Evolutionary conservation across 83 land plant genomes (phyloP), one percentile per base, ranked within the genome.

Genomic region (Picea abies): DNA sequence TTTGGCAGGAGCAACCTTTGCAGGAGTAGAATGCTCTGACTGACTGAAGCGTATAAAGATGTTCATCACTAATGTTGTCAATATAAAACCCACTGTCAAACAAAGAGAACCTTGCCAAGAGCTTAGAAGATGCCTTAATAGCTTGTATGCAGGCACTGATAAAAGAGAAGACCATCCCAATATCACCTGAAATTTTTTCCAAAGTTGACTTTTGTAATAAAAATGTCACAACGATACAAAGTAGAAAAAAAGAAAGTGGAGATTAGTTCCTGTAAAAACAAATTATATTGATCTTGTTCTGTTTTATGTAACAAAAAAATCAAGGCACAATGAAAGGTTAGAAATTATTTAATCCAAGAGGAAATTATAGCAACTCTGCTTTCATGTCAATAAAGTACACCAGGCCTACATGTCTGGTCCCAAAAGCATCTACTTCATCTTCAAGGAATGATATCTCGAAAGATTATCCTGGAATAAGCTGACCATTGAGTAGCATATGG

Each of bases 1-100:
- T 80, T 84, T 86, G 62, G 83, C 23, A 15, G 87, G 91, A 15
- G 84, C 85, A 22, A 85, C 83, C 84, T 84, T 91, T 66, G 90
- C 89, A n/a, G 92, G 87, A 3, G 88, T 89, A 8, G 96, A 94
- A 23, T 89, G 92, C 83, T 94, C 96, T 3, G 96, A 81, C 84
- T 94, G 94, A 5, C 91, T 87, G 85, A 85, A 90, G 15, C 66
- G 56, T 47, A 91, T 89, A 81, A 89, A 87, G 60, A 90, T 78
- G 14, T 93, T 94, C 92, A 95, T 90, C 4, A 91, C 83, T 3
- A 88, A 44, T 14, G 91, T 86, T 15, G 92, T 88, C 44, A 89
- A 29, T 3, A 77, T 78, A 35, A 96, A 82, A 9, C 83, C 86
- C 20, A 81, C 78, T 1, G 84, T 81, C 44, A 90, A 79, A 67